Evolutionary conservation across 371 early-diverging fungal species (phyloP).

Genomic region (Blakeslea trispora): DNA sequence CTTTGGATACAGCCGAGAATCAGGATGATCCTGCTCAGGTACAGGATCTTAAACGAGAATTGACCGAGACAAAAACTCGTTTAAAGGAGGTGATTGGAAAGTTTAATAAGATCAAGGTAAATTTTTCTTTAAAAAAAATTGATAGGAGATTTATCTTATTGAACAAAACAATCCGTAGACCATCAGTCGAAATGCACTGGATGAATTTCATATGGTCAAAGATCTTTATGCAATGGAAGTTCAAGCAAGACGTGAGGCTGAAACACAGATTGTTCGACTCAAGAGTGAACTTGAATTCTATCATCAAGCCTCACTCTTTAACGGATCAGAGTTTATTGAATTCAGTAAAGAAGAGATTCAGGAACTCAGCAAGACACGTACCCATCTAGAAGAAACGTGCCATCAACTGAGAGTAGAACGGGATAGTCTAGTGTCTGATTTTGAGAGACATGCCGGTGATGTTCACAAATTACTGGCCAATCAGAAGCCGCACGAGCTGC

Average conservation of each 20-base stretch:
- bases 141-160: neutral
- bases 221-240: constrained; percentile 46
- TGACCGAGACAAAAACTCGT: constrained; percentile 30
- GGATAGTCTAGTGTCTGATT: constrained; percentile 24
- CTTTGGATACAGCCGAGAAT: neutral
- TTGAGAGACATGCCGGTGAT: constrained; percentile 21
- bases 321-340: constrained; percentile 14
- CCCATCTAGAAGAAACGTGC: constrained; percentile 31
- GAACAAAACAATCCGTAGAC: constrained; percentile 18
- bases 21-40: constrained; percentile 10
- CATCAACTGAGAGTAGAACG: constrained; percentile 35
- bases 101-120: constrained; percentile 50
- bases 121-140: neutral
- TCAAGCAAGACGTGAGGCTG: constrained; percentile 38
- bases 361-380: constrained; percentile 20
- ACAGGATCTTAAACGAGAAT: constrained; percentile 26
- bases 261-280: constrained; percentile 29
- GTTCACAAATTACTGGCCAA: constrained; percentile 19
- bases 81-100: constrained; percentile 42
- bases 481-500: constrained; percentile 25
- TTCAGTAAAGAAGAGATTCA: constrained; percentile 36
- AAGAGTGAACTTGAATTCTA: constrained; percentile 38
- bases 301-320: constrained; percentile 35
- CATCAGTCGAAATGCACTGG: constrained; percentile 49
- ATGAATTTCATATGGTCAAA: constrained; percentile 49